Evolutionary conservation across 129 eudicot species (phyloP).

Genomic region (Pittosporum tobira): DNA sequence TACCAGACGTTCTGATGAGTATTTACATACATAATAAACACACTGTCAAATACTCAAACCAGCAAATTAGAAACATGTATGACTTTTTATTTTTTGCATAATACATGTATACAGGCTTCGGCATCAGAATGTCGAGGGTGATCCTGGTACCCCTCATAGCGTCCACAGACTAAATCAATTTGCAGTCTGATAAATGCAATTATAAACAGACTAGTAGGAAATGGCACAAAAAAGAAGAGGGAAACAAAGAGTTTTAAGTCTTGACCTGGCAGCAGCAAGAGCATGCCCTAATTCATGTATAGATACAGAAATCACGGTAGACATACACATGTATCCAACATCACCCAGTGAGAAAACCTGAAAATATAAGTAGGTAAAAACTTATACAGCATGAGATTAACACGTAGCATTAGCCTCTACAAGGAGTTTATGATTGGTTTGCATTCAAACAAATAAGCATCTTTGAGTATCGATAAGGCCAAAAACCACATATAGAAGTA

Average conservation of each 20-base stretch:
- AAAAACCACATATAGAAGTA: too few species aligned
- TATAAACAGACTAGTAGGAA: not conserved
- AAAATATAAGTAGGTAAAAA: constrained; percentile 17
- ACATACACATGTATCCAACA: constrained; percentile 47
- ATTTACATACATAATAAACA: too few species aligned
- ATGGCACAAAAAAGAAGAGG: not conserved
- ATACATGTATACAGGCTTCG: too few species aligned
- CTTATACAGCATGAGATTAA: not conserved
- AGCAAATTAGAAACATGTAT: too few species aligned
- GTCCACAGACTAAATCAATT: constrained; percentile 5
- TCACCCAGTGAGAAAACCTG: constrained; percentile 55
- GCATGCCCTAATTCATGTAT: constrained; percentile 94
- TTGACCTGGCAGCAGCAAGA: constrained; percentile 92
- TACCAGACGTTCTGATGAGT: too few species aligned
- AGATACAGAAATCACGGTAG: constrained; percentile 52
- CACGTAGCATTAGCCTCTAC: not conserved
- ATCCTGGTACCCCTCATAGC: too few species aligned
- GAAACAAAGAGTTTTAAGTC: constrained; percentile 1
- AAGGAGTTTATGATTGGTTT: not conserved
- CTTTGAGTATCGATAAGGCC: too few species aligned
- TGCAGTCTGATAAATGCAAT: constrained; percentile 4
- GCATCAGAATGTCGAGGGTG: too few species aligned
- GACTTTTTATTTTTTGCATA: too few species aligned
- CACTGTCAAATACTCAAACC: too few species aligned
- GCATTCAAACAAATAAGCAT: too few species aligned